phyloP scores from a whole-genome alignment of 2,329 filamentous ascomycete genomes.

The Ceratocystiopsis brevicomis region DNA sequence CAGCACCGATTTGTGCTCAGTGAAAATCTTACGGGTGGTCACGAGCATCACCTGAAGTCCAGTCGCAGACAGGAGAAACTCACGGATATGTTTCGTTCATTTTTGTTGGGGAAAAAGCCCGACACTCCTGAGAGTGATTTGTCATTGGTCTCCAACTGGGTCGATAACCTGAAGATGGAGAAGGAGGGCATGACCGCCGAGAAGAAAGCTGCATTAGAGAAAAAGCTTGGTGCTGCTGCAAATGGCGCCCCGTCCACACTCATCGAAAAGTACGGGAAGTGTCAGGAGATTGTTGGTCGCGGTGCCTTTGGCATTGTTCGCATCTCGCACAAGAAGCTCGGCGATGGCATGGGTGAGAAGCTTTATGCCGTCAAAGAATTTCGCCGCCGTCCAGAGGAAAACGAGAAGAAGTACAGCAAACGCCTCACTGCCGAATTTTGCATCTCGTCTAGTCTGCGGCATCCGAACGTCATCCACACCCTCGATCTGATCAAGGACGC shows the following conservation, averaged over 20 bases:
- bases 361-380: slow-evolving; percentile 98
- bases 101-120: slow-evolving; percentile 61
- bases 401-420: slow-evolving; percentile 94
- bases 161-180: slow-evolving; percentile 78
- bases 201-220: slow-evolving; percentile 22
- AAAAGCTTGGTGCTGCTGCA: slow-evolving; percentile 1
- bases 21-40: slow-evolving; percentile 42
- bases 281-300: slow-evolving; percentile 87
- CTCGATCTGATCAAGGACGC: slow-evolving; percentile 87
- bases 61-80: slow-evolving; percentile 88
- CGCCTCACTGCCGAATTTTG: slow-evolving; percentile 94
- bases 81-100: slow-evolving; percentile 71
- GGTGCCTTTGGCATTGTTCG: slow-evolving; percentile 94
- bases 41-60: slow-evolving; percentile 77
- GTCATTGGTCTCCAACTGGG: slow-evolving; percentile 88
- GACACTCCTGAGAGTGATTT: slow-evolving; percentile 63
- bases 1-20: slow-evolving; percentile 32
- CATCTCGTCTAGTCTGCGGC: slow-evolving; percentile 88
- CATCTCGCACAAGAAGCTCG: slow-evolving; percentile 88
- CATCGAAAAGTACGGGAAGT: slow-evolving; percentile 95
- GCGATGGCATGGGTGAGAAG: slow-evolving; percentile 65
- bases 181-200: slow-evolving; percentile 59
- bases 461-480: slow-evolving; percentile 96
- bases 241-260: slow-evolving; percentile 36
- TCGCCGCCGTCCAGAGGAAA: slow-evolving; percentile 81